Evolutionary conservation across 306 rosid genomes (phyloP).

Genomic region (Acacia confusa): DNA sequence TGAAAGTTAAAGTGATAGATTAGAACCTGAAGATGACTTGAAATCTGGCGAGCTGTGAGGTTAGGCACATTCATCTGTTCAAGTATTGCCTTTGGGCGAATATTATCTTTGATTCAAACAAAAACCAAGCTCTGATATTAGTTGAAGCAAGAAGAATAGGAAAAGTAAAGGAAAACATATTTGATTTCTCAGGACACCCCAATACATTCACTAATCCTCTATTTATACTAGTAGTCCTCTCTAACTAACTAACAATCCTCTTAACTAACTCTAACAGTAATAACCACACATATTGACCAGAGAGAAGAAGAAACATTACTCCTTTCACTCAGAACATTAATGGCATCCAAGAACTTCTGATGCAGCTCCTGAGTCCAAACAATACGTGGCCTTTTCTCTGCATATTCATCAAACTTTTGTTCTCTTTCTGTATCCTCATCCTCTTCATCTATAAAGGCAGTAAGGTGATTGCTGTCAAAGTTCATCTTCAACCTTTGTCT

Average conservation of each 20-base stretch:
- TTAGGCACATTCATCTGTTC: constrained; percentile 40
- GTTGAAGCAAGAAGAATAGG: not conserved
- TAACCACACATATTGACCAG: too few species aligned
- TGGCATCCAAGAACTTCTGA: constrained; percentile 43
- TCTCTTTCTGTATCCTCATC: not conserved
- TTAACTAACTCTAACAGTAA: too few species aligned
- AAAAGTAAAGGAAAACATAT: too few species aligned
- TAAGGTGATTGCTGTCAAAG: not conserved
- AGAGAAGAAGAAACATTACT: constrained; percentile 33
- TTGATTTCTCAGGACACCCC: too few species aligned
- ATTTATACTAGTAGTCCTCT: too few species aligned
- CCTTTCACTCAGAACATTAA: constrained; percentile 38
- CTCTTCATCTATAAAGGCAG: constrained; percentile 15
- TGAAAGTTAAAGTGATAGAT: constrained; percentile 7
- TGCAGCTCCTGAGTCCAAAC: constrained; percentile 47
- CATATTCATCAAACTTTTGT: not conserved
- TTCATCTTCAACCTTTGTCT: not conserved
- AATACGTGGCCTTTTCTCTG: constrained; percentile 10
- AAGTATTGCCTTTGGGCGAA: constrained; percentile 49
- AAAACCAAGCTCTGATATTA: not conserved
- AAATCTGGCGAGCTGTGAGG: constrained; percentile 50
- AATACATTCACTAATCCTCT: too few species aligned
- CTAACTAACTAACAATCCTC: too few species aligned
- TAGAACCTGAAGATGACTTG: constrained; percentile 66
- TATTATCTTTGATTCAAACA: constrained; percentile 27